Evolutionary conservation across 2,329 filamentous ascomycete species (phyloP), one percentile per base, ranked within the genome.

Genomic region (Simplicillium aogashimaense): DNA sequence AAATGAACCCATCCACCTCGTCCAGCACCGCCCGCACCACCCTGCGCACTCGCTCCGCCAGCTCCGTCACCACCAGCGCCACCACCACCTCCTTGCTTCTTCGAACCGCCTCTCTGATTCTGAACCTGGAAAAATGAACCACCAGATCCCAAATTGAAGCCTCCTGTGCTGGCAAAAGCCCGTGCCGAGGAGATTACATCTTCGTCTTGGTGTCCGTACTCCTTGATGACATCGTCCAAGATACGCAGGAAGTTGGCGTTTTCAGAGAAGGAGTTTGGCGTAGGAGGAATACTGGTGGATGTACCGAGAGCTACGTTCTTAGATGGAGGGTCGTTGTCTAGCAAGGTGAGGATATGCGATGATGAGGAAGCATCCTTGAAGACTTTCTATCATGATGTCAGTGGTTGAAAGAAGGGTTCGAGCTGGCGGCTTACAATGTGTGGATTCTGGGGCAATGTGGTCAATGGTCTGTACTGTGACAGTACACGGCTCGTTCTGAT

Each of bases 1-100:
- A 84, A 63, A 56, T 84, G 80, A 14, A 83, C 68, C 60, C 75
- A 75, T 2, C 80, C 78, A 16, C 78, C 76, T 16, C 70, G 61
- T 2, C 76, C 76, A 2, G 61, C 75, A 9, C 76, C 75, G 1
- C 76, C 76, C 1, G 73, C 70, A 15, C 75, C 76, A n/a, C 76
- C 76, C 52, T 79, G 75, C n/a, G 61, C 65, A 49, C 71, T 76
- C 35, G 74, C 73, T 29, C 74, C 74, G 13, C 72, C 71, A 2
- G 67, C 72, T 1, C 72, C 73, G 34, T 65, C 63, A 1, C 51
- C 66, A 20, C 60, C 61, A 14, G 61, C 60, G 33, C 62, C 64
- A 15, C 63, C 62, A 34, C 59, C 63, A 13, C 58, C 63, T 16
- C 60, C 55, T 42, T 62, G 54, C 44, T 56, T 59, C 18, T 48